These are phyloP conservation scores for Yamadazyma mexicana DNA, from an alignment of 1,139 yeast genomes.

Conservation along the genomic window DNA sequence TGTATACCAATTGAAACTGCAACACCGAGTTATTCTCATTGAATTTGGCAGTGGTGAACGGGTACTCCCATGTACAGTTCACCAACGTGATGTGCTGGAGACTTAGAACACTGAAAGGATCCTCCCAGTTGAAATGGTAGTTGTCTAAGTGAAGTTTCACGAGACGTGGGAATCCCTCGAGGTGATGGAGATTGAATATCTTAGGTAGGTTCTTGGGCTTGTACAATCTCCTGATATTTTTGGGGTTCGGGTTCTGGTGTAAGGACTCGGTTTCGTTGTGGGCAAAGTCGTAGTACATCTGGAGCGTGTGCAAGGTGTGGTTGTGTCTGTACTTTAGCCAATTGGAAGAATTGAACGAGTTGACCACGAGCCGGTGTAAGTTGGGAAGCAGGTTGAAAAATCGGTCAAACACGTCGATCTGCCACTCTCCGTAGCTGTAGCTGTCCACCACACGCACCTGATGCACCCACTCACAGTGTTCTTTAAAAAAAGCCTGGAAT, in stretches of 20 bases:
- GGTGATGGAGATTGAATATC: conserved; percentile 34
- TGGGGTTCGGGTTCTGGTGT: conserved; percentile 19
- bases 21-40: conserved; percentile 25
- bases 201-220: conserved; percentile 21
- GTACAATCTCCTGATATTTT: conserved; percentile 16
- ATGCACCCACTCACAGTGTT: conserved; percentile 14
- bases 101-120: conserved; percentile 14
- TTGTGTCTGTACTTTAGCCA: conserved; percentile 41
- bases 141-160: conserved; percentile 23
- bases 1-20: conserved; percentile 26
- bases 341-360: conserved; percentile 38
- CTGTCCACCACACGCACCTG: conserved; percentile 32
- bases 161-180: conserved; percentile 24
- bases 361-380: conserved; percentile 25
- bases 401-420: conserved; percentile 29
- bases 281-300: conserved; percentile 26
- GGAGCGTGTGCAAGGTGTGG: conserved; percentile 19
- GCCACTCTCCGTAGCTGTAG: conserved; percentile 46
- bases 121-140: conserved; percentile 37
- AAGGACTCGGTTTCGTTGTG: conserved; percentile 22
- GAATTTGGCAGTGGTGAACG: conserved; percentile 36
- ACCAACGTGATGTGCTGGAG: conserved; percentile 19
- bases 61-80: conserved; percentile 49
- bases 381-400: conserved; percentile 22
- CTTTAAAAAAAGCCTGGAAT: conserved; percentile 11